Conservation (phyloP, 768 basidiomycete species). For the Calocera viscosa region DNA sequence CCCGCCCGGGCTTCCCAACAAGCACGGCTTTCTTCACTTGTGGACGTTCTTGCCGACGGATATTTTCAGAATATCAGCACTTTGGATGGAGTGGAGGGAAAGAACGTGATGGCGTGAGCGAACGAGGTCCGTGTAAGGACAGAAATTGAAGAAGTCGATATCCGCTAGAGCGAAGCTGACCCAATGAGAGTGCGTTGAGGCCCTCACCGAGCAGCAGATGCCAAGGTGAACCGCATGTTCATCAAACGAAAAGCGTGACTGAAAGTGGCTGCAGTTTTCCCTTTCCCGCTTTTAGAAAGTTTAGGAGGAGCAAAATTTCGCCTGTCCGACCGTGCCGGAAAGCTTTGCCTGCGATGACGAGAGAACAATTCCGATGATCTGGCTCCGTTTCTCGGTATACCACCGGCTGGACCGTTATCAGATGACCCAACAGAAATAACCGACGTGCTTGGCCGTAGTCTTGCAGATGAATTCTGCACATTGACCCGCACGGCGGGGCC, state of each 20-base stretch:
- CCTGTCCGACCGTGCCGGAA: slow-evolving; percentile 59
- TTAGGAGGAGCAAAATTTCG: slow-evolving; percentile 58
- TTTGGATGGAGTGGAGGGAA: slow-evolving; percentile 44
- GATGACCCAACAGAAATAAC: slow-evolving; percentile 39
- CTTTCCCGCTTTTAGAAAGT: slow-evolving; percentile 50
- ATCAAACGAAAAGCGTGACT: slow-evolving; percentile 11
- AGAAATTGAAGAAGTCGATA: slow-evolving; percentile 61
- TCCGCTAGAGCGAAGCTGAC: slow-evolving; percentile 68
- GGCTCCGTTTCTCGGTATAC: slow-evolving; percentile 48
- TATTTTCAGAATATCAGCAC: slow-evolving; percentile 50
- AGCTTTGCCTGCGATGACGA: slow-evolving; percentile 52
- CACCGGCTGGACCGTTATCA: slow-evolving; percentile 25
- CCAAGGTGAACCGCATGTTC: slow-evolving; percentile 45
- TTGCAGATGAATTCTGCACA: slow-evolving; percentile 34
- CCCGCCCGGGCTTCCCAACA: slow-evolving; percentile 47
- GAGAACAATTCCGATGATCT: slow-evolving; percentile 75
- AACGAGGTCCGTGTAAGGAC: slow-evolving; percentile 65
- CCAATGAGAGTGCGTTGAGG: slow-evolving; percentile 71
- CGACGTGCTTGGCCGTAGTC: slow-evolving; percentile 44
- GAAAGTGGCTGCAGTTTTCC: slow-evolving; percentile 37
- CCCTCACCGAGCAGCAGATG: slow-evolving; percentile 70
- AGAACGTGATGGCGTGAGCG: slow-evolving; percentile 51
- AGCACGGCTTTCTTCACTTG: slow-evolving; percentile 52
- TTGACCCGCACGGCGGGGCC: slow-evolving; percentile 35
- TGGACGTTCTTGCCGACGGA: not conserved